These are phyloP conservation scores for Leishmania amazonensis DNA, from an alignment of 208 protist species.

Conservation along the genomic window DNA sequence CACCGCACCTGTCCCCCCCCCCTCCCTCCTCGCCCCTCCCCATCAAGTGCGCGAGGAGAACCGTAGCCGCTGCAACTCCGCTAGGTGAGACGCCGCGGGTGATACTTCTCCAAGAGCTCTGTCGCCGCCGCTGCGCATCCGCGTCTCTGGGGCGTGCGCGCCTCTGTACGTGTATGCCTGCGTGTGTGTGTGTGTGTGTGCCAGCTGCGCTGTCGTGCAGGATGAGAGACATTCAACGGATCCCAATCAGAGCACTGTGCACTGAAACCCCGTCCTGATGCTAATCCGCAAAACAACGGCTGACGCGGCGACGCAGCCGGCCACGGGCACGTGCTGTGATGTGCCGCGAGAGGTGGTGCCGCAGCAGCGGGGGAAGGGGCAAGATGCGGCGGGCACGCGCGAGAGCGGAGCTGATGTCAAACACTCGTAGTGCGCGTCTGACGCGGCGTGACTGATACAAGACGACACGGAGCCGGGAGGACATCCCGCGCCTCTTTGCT, in stretches of 20 bases:
- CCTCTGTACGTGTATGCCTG: neutral
- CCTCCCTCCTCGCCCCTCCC: neutral
- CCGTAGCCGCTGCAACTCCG: conserved; percentile 10
- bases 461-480: too few species aligned
- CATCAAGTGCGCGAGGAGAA: conserved; percentile 1
- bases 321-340: neutral
- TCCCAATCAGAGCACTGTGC: conserved; percentile 38
- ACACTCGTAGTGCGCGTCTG: too few species aligned
- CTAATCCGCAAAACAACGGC: conserved; percentile 24
- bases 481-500: too few species aligned
- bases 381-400: too few species aligned
- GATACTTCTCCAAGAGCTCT: conserved; percentile 15
- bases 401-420: too few species aligned
- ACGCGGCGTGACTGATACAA: too few species aligned
- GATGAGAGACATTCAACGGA: conserved; percentile 44
- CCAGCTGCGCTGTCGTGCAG: conserved; percentile 5
- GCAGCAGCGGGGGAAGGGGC: too few species aligned
- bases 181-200: neutral
- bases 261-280: conserved; percentile 32
- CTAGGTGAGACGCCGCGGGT: conserved; percentile 6
- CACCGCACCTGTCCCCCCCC: neutral
- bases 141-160: neutral
- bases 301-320: conserved; percentile 11
- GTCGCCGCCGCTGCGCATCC: neutral
- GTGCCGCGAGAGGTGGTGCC: neutral